Conservation (phyloP, 768 basidiomycete genomes). For the Amanita pseudoporphyria region DNA sequence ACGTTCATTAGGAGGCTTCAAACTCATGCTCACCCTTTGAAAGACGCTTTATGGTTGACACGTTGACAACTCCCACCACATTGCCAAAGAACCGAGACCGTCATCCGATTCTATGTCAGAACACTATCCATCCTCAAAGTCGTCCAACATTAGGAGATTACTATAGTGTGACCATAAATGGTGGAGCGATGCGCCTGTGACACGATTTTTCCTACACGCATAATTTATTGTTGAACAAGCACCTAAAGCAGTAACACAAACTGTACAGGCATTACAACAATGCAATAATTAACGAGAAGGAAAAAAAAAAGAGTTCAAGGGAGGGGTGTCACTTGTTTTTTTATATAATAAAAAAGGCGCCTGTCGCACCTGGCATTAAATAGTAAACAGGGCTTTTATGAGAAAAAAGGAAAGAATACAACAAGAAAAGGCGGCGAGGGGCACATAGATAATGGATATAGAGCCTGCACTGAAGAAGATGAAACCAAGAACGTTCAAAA, state of each 20-base stretch:
- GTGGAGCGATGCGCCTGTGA: neutral
- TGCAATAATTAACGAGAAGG: constrained; percentile 3
- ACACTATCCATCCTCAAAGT: no score
- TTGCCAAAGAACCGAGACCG: no score
- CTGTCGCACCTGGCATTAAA: constrained; percentile 4
- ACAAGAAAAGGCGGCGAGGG: neutral
- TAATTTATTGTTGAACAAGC: neutral
- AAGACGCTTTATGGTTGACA: no score
- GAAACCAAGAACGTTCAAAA: constrained; percentile 1
- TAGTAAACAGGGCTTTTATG: neutral
- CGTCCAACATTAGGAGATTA: no score
- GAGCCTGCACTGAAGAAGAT: neutral
- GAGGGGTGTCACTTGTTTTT: constrained; percentile 2
- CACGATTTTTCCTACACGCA: constrained; percentile 1
- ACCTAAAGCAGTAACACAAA: neutral
- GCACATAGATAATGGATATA: neutral
- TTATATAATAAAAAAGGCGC: neutral
- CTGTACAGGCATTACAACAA: constrained; percentile 1
- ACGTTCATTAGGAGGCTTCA: no score
- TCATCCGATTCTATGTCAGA: no score
- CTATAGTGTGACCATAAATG: no score
- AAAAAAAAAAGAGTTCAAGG: neutral
- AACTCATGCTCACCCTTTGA: no score
- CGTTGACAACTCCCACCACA: no score
- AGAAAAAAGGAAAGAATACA: neutral